Evolutionary conservation across 2,329 filamentous ascomycete genomes (phyloP).

Genomic region (Annulohypoxylon truncatum): DNA sequence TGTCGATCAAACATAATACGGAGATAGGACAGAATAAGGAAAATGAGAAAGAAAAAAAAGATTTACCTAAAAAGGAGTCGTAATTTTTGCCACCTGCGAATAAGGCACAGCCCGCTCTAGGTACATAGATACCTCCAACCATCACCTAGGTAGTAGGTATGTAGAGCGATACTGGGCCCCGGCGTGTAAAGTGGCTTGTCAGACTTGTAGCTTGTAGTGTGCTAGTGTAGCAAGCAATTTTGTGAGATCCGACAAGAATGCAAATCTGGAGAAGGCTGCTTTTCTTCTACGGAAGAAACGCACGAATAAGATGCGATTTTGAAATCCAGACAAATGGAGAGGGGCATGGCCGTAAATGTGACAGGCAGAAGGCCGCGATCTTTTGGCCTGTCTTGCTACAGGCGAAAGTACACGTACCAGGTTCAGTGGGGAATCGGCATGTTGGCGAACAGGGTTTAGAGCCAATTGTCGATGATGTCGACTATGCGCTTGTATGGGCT

Average conservation of each 20-base stretch:
- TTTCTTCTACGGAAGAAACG: slow-evolving; percentile 10
- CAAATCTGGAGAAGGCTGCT: slow-evolving; percentile 14
- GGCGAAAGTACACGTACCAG: slow-evolving; percentile 27
- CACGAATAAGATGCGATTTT: slow-evolving; percentile 28
- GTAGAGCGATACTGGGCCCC: not conserved
- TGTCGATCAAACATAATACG: slow-evolving; percentile 25
- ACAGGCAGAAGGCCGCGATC: slow-evolving; percentile 21
- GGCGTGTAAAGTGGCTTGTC: not conserved
- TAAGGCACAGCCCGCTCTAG: not conserved
- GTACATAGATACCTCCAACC: not conserved
- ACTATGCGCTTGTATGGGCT: slow-evolving; percentile 12
- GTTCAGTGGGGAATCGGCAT: slow-evolving; percentile 29
- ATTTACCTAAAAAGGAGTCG: slow-evolving; percentile 6
- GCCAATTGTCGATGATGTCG: slow-evolving; percentile 25
- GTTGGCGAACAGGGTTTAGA: slow-evolving; percentile 32
- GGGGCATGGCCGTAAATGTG: slow-evolving; percentile 13
- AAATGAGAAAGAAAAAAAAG: slow-evolving; percentile 9
- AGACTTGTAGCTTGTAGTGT: not conserved
- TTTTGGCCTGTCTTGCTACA: slow-evolving; percentile 22
- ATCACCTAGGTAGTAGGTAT: not conserved
- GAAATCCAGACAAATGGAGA: slow-evolving; percentile 25
- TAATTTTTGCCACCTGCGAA: slow-evolving; percentile 17
- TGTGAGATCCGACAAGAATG: slow-evolving; percentile 6
- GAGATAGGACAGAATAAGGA: not conserved
- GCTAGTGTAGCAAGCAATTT: not conserved